Evolutionary conservation across 257 asterid species (phyloP).

Genomic region (Lavandula angustifolia): DNA sequence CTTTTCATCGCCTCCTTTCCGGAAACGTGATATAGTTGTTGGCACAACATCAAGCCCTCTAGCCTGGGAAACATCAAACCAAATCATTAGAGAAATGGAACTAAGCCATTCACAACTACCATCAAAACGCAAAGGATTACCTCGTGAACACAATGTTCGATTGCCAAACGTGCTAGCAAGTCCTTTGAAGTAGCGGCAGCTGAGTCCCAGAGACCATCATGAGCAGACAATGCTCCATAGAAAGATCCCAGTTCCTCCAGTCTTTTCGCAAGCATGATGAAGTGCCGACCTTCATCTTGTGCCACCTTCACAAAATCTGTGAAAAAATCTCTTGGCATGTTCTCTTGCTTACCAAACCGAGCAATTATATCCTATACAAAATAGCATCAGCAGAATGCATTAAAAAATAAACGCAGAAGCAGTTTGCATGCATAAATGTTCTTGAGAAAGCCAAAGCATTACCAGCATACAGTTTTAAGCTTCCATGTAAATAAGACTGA

Average conservation of each 20-base stretch:
- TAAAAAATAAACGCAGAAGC: conserved; percentile 7
- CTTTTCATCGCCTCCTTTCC: conserved; percentile 78
- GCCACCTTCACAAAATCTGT: conserved; percentile 96
- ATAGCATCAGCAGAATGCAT: conserved; percentile 2
- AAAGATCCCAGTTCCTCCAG: conserved; percentile 80
- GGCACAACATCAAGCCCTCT: conserved; percentile 97
- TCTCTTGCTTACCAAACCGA: conserved; percentile 82
- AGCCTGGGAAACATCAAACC: conserved; percentile 79
- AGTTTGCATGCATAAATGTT: not conserved
- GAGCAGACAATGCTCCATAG: conserved; percentile 95
- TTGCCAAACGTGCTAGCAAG: conserved; percentile 76
- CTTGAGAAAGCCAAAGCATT: not conserved
- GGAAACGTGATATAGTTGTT: conserved; percentile 85
- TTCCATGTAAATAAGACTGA: not conserved
- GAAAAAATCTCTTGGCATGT: conserved; percentile 89
- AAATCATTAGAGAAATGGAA: too few relatives aligned
- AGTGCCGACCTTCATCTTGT: conserved; percentile 96
- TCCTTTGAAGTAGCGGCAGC: conserved; percentile 84
- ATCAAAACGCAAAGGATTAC: too few relatives aligned
- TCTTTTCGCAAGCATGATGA: conserved; percentile 75
- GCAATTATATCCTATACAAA: conserved; percentile 79
- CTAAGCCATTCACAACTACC: too few relatives aligned
- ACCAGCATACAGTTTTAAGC: not conserved
- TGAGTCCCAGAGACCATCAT: conserved; percentile 98
- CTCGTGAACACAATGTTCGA: conserved; percentile 98